Evolutionary conservation across 768 basidiomycete genomes (phyloP).

Genomic region (Dioszegia hungarica): DNA sequence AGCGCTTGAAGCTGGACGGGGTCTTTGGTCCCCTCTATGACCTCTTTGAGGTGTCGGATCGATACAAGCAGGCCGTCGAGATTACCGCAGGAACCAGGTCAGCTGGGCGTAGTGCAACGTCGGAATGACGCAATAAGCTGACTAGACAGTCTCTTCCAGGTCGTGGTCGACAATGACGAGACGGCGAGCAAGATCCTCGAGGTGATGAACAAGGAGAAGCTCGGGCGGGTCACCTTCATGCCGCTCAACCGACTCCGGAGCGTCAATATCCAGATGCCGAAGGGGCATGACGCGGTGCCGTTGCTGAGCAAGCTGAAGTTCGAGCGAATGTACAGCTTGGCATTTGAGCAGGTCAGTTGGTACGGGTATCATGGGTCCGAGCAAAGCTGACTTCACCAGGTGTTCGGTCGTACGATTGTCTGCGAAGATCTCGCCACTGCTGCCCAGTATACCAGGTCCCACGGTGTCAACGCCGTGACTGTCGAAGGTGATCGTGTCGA

Average conservation of each 20-base stretch:
- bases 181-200: slow-evolving; percentile 89
- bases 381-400: slow-evolving; percentile 46
- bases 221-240: slow-evolving; percentile 95
- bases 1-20: slow-evolving; percentile 67
- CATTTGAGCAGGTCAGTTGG: slow-evolving; percentile 69
- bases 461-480: slow-evolving; percentile 94
- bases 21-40: slow-evolving; percentile 93
- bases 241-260: slow-evolving; percentile 84
- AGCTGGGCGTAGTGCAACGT: background rate
- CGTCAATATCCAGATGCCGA: slow-evolving; percentile 60
- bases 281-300: slow-evolving; percentile 51
- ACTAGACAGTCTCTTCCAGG: slow-evolving; percentile 75
- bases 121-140: background rate
- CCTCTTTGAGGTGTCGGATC: slow-evolving; percentile 84
- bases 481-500: slow-evolving; percentile 97
- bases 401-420: slow-evolving; percentile 95
- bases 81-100: slow-evolving; percentile 94
- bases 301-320: slow-evolving; percentile 78
- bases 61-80: slow-evolving; percentile 88
- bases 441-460: slow-evolving; percentile 87
- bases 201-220: slow-evolving; percentile 86
- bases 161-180: slow-evolving; percentile 94
- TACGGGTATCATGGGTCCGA: background rate
- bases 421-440: slow-evolving; percentile 88
- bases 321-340: slow-evolving; percentile 65